Conservation (phyloP, 2,329 filamentous ascomycete genomes). For the Didymella exigua region DNA sequence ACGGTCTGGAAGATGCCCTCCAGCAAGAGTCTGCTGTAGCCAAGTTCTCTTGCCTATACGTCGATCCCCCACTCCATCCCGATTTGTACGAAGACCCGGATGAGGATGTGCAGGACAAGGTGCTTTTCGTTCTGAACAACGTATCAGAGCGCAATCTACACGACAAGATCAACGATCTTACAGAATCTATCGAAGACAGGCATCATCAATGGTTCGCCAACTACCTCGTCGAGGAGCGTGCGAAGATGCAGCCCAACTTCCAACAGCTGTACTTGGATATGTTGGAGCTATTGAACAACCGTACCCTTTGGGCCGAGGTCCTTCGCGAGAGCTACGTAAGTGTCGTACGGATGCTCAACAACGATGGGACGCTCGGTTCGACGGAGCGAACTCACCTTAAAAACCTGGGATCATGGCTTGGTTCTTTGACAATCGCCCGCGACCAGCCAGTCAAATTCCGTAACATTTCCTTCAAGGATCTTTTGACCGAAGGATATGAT, state of each 20-base stretch:
- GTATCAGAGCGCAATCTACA: constrained; percentile 88
- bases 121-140: constrained; percentile 96
- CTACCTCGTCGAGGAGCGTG: constrained; percentile 93
- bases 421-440: constrained; percentile 87
- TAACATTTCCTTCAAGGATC: constrained; percentile 95
- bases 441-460: constrained; percentile 95
- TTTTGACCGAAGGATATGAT: constrained; percentile 91
- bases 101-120: constrained; percentile 85
- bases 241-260: constrained; percentile 96
- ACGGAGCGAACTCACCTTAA: constrained; percentile 88
- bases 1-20: constrained; percentile 65
- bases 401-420: constrained; percentile 92
- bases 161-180: constrained; percentile 81
- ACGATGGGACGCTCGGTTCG: constrained; percentile 83
- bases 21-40: constrained; percentile 65
- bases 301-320: constrained; percentile 82
- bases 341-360: constrained; percentile 84
- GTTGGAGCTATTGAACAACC: constrained; percentile 80
- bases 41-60: constrained; percentile 78
- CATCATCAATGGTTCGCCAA: constrained; percentile 97
- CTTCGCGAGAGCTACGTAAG: constrained; percentile 90
- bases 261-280: constrained; percentile 92
- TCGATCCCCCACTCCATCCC: constrained; percentile 69
- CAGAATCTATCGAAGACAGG: constrained; percentile 75
- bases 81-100: constrained; percentile 79